phyloP scores from a whole-genome alignment of 192 early-diverging fungal genomes.

The Mortierella antarctica region DNA sequence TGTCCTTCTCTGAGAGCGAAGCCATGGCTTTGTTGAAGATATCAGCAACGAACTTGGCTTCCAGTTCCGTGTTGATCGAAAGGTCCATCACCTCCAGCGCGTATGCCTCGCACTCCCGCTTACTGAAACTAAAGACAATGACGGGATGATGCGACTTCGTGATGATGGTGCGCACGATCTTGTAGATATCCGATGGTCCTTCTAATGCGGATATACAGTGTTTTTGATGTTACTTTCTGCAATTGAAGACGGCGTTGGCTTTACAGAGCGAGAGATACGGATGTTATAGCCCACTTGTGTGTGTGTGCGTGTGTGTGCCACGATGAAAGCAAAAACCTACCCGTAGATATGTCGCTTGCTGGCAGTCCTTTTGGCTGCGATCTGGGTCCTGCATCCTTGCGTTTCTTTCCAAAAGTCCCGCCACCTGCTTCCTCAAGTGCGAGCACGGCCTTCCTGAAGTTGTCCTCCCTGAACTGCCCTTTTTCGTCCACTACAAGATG shows the following conservation, averaged over 20 bases:
- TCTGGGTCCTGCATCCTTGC: constrained; percentile 50
- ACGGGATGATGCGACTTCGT: constrained; percentile 95
- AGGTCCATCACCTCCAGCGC: constrained; percentile 92
- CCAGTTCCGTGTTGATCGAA: constrained; percentile 90
- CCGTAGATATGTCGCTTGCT: constrained; percentile 1
- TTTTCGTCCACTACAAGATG: constrained; percentile 98
- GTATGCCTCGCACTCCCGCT: constrained; percentile 92
- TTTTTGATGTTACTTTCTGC: no score
- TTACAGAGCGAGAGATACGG: background rate
- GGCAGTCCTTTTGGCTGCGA: no score
- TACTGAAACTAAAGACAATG: constrained; percentile 97
- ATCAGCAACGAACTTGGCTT: constrained; percentile 84
- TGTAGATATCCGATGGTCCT: constrained; percentile 87
- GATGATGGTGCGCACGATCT: constrained; percentile 96
- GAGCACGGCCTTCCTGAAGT: constrained; percentile 91
- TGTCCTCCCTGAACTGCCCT: constrained; percentile 92
- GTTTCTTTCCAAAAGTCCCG: constrained; percentile 67
- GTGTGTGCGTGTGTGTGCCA: background rate
- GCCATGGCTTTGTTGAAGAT: constrained; percentile 91
- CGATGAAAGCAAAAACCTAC: background rate
- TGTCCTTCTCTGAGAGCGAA: constrained; percentile 89
- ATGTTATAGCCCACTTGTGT: background rate
- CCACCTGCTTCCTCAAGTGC: constrained; percentile 69
- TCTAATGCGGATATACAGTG: constrained; percentile 3
- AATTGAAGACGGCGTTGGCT: no score